Conservation (phyloP, 1,284 basidiomycete species). For the Termitomyces sp. region DNA sequence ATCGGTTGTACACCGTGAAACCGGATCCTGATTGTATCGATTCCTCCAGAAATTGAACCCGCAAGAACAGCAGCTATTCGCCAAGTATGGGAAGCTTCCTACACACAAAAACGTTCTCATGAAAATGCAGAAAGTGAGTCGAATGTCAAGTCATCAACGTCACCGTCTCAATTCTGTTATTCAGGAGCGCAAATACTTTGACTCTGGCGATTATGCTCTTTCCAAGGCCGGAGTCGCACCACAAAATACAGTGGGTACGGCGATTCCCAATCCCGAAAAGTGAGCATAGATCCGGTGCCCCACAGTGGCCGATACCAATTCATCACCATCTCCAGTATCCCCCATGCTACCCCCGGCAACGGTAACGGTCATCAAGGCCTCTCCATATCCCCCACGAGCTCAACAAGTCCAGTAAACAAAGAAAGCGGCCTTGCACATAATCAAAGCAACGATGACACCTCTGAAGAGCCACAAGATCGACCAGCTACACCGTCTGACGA, state of each 20-base stretch:
- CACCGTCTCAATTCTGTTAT: slow-evolving; percentile 8
- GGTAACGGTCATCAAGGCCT: slow-evolving; percentile 46
- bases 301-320: background rate
- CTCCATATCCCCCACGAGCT: slow-evolving; percentile 68
- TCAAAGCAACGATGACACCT: slow-evolving; percentile 26
- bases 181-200: slow-evolving; percentile 96
- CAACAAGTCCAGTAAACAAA: slow-evolving; percentile 54
- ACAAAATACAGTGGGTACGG: slow-evolving; percentile 85
- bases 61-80: slow-evolving; percentile 93
- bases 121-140: slow-evolving; percentile 88
- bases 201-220: slow-evolving; percentile 95
- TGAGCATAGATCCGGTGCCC: slow-evolving; percentile 33
- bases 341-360: slow-evolving; percentile 62
- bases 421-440: slow-evolving; percentile 56
- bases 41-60: slow-evolving; percentile 70
- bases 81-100: slow-evolving; percentile 92
- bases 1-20: slow-evolving; percentile 5
- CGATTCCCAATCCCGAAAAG: slow-evolving; percentile 95
- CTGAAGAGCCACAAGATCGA: slow-evolving; percentile 15
- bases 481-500: slow-evolving; percentile 2
- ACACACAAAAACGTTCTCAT: slow-evolving; percentile 88
- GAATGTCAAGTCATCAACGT: slow-evolving; percentile 5
- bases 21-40: slow-evolving; percentile 23
- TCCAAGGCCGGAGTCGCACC: slow-evolving; percentile 91
- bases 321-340: slow-evolving; percentile 47